phyloP scores from a whole-genome alignment of 164 flowering plant species.

The Paratinospora sagittata region DNA sequence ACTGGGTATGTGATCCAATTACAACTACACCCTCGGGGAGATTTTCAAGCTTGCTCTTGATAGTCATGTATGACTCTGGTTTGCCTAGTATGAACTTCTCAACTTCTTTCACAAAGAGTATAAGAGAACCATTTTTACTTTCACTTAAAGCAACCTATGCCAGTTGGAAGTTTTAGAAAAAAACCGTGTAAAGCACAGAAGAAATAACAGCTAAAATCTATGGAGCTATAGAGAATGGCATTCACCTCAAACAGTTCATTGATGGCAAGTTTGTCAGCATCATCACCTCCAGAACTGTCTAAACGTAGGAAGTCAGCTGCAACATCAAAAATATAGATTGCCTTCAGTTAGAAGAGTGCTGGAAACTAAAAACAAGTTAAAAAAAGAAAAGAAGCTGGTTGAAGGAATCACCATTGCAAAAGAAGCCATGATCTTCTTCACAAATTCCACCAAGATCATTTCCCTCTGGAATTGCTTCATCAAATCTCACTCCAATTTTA shows the following conservation, averaged over 20 bases:
- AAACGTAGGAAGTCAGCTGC: slow-evolving; percentile 60
- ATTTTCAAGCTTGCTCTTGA: slow-evolving; percentile 61
- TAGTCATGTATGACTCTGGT: slow-evolving; percentile 42
- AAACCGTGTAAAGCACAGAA: not conserved
- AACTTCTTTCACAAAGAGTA: slow-evolving; percentile 76
- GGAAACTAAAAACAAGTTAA: not conserved
- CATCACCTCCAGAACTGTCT: slow-evolving; percentile 56
- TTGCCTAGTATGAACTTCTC: slow-evolving; percentile 68
- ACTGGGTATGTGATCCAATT: slow-evolving; percentile 74
- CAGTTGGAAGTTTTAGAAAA: not conserved
- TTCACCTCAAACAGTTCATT: slow-evolving; percentile 78
- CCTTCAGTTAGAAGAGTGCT: not conserved
- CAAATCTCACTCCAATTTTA: slow-evolving; percentile 90
- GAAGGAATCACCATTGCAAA: slow-evolving; percentile 60
- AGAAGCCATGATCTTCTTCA: slow-evolving; percentile 82
- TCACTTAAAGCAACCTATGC: slow-evolving; percentile 58
- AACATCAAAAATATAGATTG: slow-evolving; percentile 10
- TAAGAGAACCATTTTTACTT: slow-evolving; percentile 51
- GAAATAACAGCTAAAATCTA: not conserved
- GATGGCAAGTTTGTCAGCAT: slow-evolving; percentile 58
- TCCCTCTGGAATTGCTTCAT: slow-evolving; percentile 65
- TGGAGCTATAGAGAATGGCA: not conserved
- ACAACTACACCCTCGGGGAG: slow-evolving; percentile 71
- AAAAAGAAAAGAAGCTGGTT: not conserved
- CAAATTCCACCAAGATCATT: slow-evolving; percentile 79